Percentiles rank a stretch among this genome's conserved stretches.
Conservation (phyloP, 192 early-diverging fungal genomes). For the Oehlia diaphana region DNA sequence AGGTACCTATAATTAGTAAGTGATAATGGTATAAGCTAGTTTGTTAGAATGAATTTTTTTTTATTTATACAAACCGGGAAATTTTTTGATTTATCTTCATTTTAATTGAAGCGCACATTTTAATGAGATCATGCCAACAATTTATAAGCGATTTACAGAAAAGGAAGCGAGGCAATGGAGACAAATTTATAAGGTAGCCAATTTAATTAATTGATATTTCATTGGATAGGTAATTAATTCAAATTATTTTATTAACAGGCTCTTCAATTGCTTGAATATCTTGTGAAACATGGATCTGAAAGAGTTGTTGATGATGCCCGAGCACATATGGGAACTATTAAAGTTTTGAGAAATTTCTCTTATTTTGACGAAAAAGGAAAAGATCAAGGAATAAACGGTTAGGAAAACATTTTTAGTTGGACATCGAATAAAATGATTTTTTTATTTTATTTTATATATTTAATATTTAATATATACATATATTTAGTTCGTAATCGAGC, state of each 20-base stretch:
- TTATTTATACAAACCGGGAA: background rate
- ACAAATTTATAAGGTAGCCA: slow-evolving; percentile 87
- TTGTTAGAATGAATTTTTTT: background rate
- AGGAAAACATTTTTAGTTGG: slow-evolving; percentile 26
- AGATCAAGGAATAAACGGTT: slow-evolving; percentile 97
- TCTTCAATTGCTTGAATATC: slow-evolving; percentile 89
- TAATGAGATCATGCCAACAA: slow-evolving; percentile 93
- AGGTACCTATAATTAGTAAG: slow-evolving; percentile 80
- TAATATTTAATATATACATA: background rate
- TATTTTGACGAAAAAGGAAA: slow-evolving; percentile 92
- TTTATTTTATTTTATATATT: background rate
- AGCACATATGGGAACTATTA: slow-evolving; percentile 85
- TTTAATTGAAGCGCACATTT: slow-evolving; percentile 73
- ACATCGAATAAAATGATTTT: background rate
- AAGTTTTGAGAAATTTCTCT: slow-evolving; percentile 84
- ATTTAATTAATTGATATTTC: slow-evolving; percentile 12
- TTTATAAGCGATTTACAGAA: slow-evolving; percentile 87
- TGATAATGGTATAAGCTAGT: background rate
- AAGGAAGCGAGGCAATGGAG: slow-evolving; percentile 84
- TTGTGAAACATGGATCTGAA: slow-evolving; percentile 94
- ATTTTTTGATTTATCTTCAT: background rate
- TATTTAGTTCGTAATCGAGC: slow-evolving; percentile 78
- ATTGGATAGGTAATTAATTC: background rate
- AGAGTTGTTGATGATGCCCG: slow-evolving; percentile 87
- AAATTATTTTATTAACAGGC: slow-evolving; percentile 49